A percentile compares a stretch with the other conserved stretches of the same genome.
Conservation (phyloP, 352 stramenopile genomes). For the Thraustochytrium sp. region DNA sequence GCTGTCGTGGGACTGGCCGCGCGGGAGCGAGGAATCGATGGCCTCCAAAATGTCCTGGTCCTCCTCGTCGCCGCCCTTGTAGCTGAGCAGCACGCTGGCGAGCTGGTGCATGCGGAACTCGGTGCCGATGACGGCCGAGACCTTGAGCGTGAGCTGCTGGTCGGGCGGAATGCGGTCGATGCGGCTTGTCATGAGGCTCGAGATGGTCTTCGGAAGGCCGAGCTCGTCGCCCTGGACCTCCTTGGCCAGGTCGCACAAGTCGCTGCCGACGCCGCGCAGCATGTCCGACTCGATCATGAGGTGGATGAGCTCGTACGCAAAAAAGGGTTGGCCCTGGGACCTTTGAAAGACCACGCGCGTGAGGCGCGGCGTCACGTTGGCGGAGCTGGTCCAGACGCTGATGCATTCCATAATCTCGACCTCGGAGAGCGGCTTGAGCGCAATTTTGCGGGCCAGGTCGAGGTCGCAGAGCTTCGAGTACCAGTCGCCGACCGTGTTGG, state of each 20-base stretch:
- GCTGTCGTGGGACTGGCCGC: too few relatives aligned
- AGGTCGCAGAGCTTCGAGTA: not conserved
- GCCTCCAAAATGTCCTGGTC: not conserved
- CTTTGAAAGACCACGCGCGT: conserved; percentile 17
- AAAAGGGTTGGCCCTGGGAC: conserved; percentile 35
- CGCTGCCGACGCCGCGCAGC: not conserved
- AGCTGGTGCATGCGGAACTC: conserved; percentile 33
- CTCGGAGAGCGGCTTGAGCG: not conserved
- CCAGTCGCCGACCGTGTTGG: not conserved
- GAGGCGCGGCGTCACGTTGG: not conserved
- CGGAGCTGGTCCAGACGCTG: not conserved
- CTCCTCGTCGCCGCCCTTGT: conserved; percentile 17
- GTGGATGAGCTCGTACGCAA: conserved; percentile 40
- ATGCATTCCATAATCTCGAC: not conserved
- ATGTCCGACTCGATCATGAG: not conserved
- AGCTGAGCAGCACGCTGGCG: conserved; percentile 11
- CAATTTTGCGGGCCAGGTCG: not conserved
- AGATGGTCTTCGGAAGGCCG: conserved; percentile 34
- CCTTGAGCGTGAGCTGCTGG: conserved; percentile 38
- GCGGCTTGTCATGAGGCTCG: conserved; percentile 30
- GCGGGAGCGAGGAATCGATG: too few relatives aligned
- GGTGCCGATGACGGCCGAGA: conserved; percentile 13
- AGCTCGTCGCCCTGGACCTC: conserved; percentile 14
- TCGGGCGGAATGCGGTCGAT: conserved; percentile 14
- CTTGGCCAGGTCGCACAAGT: not conserved